phyloP scores from a whole-genome alignment of 148 eudicot species.

The Amaranthus hypochondriacus region DNA sequence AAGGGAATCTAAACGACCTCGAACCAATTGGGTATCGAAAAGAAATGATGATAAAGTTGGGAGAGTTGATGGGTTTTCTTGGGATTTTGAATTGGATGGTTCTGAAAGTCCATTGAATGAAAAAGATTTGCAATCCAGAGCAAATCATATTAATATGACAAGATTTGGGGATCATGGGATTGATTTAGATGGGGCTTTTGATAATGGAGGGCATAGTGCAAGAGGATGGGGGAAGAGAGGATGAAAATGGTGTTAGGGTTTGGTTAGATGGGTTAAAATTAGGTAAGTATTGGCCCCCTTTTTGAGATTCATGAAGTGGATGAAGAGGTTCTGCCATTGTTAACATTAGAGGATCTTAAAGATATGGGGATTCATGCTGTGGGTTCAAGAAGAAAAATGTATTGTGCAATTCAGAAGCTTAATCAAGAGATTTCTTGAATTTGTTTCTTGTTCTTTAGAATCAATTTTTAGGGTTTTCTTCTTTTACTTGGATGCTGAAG shows the following conservation, averaged over 20 bases:
- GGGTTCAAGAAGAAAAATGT: conserved; percentile 68
- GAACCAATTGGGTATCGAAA: conserved; percentile 35
- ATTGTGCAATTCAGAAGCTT: conserved; percentile 58
- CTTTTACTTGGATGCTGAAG: conserved; percentile 17
- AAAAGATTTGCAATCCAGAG: conserved; percentile 30
- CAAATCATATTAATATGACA: conserved; percentile 9
- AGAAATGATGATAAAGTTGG: conserved; percentile 15
- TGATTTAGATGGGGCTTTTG: conserved; percentile 36
- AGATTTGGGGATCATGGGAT: conserved; percentile 19
- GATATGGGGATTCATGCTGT: conserved; percentile 81
- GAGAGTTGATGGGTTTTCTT: conserved; percentile 29
- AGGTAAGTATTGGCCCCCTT: conserved; percentile 53
- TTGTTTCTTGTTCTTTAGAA: conserved; percentile 1
- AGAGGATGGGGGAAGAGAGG: conserved; percentile 22
- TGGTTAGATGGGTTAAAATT: conserved; percentile 56
- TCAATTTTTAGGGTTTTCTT: neutral
- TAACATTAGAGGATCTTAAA: conserved; percentile 70
- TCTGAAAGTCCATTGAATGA: conserved; percentile 12
- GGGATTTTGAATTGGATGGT: conserved; percentile 32
- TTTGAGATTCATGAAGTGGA: conserved; percentile 74
- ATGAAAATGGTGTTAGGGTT: conserved; percentile 42
- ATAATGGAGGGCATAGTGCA: conserved; percentile 26
- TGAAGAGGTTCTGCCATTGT: conserved; percentile 64
- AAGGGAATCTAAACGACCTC: conserved; percentile 18
- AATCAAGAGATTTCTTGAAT: conserved; percentile 46